phyloP scores from a whole-genome alignment of 129 eudicot genomes.

The sunflower (Helianthus annuus) region HanXRQr2.0-SUNRISE NC_035448.2:27445065-27445564 shows the following conservation, averaged over 20 bases:
- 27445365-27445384: conserved; percentile 27
- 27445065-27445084: too few species aligned
- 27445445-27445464: conserved; percentile 12
- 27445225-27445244: too few species aligned
- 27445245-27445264: too few species aligned
- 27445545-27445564: conserved; percentile 28
- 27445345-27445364: conserved; percentile 28
- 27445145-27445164: too few species aligned
- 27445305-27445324: not conserved
- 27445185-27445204: too few species aligned
- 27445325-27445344: conserved; percentile 15
- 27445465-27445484: conserved; percentile 3
- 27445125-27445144: too few species aligned
- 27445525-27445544: conserved; percentile 33
- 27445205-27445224: too few species aligned
- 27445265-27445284: too few species aligned
- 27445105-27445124: too few species aligned
- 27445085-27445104: too few species aligned
- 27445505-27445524: conserved; percentile 38
- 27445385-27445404: conserved; percentile 30
- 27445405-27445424: conserved; percentile 27
- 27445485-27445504: not conserved
- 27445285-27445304: too few species aligned
- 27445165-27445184: too few species aligned
- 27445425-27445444: conserved; percentile 40